These are phyloP conservation scores for Mrakia gelida DNA, from an alignment of 768 basidiomycete genomes.

Conservation along the genomic window DNA sequence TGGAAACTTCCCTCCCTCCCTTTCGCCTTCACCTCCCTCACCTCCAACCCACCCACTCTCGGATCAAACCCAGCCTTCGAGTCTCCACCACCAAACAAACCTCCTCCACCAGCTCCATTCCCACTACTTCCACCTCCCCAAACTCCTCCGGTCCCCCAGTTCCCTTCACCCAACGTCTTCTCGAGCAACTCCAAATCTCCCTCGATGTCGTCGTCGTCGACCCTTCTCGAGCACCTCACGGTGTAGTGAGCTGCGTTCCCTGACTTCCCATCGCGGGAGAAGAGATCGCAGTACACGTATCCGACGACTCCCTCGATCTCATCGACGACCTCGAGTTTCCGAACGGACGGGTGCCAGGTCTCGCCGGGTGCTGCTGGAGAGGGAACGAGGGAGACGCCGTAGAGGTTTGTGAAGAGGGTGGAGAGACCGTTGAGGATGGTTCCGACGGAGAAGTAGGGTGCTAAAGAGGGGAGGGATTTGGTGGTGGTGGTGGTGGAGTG, in stretches of 20 bases:
- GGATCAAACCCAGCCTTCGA: conserved; percentile 5
- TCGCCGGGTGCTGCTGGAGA: conserved; percentile 67
- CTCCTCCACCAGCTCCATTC: not conserved
- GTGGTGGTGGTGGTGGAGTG: conserved; percentile 58
- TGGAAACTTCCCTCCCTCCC: conserved; percentile 71
- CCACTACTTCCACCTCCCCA: conserved; percentile 9
- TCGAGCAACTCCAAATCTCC: conserved; percentile 53
- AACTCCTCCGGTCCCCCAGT: conserved; percentile 16
- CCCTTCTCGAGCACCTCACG: conserved; percentile 84
- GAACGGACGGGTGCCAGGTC: conserved; percentile 81
- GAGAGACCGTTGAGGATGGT: conserved; percentile 89
- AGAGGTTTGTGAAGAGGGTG: conserved; percentile 75
- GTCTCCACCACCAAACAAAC: too few relatives aligned
- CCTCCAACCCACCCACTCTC: conserved; percentile 37
- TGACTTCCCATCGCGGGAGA: conserved; percentile 75
- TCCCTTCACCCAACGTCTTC: conserved; percentile 13
- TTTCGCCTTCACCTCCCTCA: conserved; percentile 51
- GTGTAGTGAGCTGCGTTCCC: conserved; percentile 96
- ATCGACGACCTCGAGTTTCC: conserved; percentile 78
- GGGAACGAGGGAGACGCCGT: conserved; percentile 74
- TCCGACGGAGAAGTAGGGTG: conserved; percentile 64
- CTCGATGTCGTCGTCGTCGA: conserved; percentile 79
- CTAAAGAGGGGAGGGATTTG: conserved; percentile 54
- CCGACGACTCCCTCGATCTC: conserved; percentile 69
- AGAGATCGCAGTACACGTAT: conserved; percentile 92